A percentile compares a stretch with the other conserved stretches of the same genome.
phyloP scores from a whole-genome alignment of 768 basidiomycete species.

The Mycena indigotica region DNA sequence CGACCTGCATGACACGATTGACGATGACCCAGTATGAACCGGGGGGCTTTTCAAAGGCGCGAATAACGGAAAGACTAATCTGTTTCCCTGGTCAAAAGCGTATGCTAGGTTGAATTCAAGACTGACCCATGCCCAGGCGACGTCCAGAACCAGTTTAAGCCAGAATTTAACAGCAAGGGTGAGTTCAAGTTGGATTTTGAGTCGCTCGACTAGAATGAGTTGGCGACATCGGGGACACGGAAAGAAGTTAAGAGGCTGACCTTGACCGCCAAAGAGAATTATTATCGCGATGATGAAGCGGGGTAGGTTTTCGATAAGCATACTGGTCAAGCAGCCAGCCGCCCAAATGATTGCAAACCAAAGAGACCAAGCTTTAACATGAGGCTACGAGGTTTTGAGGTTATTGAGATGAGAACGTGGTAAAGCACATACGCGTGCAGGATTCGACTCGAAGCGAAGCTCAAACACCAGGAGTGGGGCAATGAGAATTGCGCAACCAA shows the following conservation, averaged over 20 bases:
- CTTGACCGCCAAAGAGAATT: conserved; percentile 55
- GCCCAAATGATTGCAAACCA: conserved; percentile 74
- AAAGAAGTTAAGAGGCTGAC: no score
- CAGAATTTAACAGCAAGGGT: conserved; percentile 68
- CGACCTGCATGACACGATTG: conserved; percentile 72
- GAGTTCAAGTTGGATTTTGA: conserved; percentile 73
- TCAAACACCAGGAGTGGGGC: conserved; percentile 72
- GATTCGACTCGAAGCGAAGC: conserved; percentile 54
- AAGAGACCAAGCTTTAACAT: conserved; percentile 42
- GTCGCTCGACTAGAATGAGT: conserved; percentile 41
- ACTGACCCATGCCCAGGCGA: conserved; percentile 60
- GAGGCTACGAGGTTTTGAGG: conserved; percentile 37
- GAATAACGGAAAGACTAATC: conserved; percentile 70
- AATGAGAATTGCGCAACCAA: conserved; percentile 66
- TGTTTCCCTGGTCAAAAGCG: no score
- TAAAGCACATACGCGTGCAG: conserved; percentile 56
- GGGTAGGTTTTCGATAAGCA: conserved; percentile 67
- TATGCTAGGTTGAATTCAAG: background rate
- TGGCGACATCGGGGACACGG: background rate
- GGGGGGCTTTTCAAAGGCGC: conserved; percentile 57
- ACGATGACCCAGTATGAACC: conserved; percentile 68
- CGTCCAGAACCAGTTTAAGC: conserved; percentile 69
- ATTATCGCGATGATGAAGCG: conserved; percentile 55
- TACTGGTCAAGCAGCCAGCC: conserved; percentile 57
- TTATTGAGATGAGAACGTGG: conserved; percentile 32